Conservation (phyloP, 345 rosid species). For the Gossypioides kirkii region DNA sequence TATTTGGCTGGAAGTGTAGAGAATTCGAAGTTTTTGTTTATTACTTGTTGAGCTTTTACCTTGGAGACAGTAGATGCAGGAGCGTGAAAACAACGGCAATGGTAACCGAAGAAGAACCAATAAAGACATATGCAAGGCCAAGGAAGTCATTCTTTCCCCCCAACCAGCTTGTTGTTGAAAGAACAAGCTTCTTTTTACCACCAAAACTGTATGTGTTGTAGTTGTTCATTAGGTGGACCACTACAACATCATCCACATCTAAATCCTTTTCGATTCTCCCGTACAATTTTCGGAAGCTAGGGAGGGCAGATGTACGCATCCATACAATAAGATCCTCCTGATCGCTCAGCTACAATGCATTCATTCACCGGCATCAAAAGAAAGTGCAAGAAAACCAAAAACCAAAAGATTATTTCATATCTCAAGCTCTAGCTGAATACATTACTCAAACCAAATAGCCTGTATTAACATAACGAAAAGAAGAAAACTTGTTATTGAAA, state of each 20-base stretch:
- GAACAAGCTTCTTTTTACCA: constrained; percentile 72
- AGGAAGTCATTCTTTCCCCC: constrained; percentile 85
- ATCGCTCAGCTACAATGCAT: constrained; percentile 48
- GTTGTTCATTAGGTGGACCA: constrained; percentile 56
- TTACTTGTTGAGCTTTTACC: constrained; percentile 29
- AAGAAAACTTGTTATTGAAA: neutral
- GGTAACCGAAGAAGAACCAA: constrained; percentile 57
- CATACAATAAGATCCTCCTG: constrained; percentile 87
- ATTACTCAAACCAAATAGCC: neutral
- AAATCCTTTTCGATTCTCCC: constrained; percentile 79
- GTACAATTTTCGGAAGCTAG: constrained; percentile 71
- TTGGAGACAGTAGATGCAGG: constrained; percentile 57
- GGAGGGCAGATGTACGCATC: constrained; percentile 86
- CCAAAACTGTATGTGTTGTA: constrained; percentile 81
- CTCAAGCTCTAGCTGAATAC: constrained; percentile 16
- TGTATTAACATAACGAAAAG: neutral
- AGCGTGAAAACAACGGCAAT: constrained; percentile 57
- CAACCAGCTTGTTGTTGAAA: constrained; percentile 74
- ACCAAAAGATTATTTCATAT: constrained; percentile 8
- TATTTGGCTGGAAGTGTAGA: constrained; percentile 6
- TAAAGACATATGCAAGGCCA: constrained; percentile 56
- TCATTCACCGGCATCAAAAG: constrained; percentile 11
- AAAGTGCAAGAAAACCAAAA: constrained; percentile 1
- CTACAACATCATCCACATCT: constrained; percentile 47
- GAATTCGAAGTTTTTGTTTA: neutral